Base-by-base conservation (phyloP, 2,329 filamentous ascomycete genomes). In the Alternaria sp. region DNA sequence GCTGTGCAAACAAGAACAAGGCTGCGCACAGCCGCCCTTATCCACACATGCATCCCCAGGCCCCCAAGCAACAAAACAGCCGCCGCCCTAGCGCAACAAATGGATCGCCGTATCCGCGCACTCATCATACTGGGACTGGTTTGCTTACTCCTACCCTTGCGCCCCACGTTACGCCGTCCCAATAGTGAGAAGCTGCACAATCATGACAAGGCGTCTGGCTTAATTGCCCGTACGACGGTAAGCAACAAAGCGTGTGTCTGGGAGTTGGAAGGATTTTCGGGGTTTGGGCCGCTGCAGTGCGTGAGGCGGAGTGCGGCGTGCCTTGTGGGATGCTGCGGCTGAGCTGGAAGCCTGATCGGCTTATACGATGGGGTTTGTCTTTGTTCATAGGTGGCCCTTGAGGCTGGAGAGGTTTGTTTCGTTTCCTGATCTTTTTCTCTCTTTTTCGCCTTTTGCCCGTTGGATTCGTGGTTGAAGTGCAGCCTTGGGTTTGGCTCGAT, bases 231-330 rank as follows among this genome's bases (percentile, higher is more conserved):
- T 65, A 46, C 57, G 49, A 63, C 63, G 28, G 63, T 67, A 62
- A 65, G 63, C 65, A 49, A 50, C 21, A 37, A 59, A 62, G 46
- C 37, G 37, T 41, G 26, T 20, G 26, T 50, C 49, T 30, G 54
- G 18, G 41, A 18, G 61, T 62, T 61, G 55, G 61, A 50, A 58
- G 60, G 54, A 49, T 55, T 46, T 55, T 46, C 57, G 30, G 30
- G 41, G 21, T 61, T 28, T 37, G 58, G 26, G 51, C 21, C 45
- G 46, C 41, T 65, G 53, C 21, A 49, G 51, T 62, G 43, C 28
- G 44, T 26, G 65, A 65, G 65, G 65, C 64, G 64, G 60, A 61
- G 64, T 26, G 65, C 63, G 63, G 65, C 64, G 64, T 57, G 58
- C 60, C 57, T 61, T 45, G 47, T 21, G 9, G 47, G 33, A 45